phyloP scores from a whole-genome alignment of 352 stramenopile genomes.

The Plasmopara halstedii region DNA sequence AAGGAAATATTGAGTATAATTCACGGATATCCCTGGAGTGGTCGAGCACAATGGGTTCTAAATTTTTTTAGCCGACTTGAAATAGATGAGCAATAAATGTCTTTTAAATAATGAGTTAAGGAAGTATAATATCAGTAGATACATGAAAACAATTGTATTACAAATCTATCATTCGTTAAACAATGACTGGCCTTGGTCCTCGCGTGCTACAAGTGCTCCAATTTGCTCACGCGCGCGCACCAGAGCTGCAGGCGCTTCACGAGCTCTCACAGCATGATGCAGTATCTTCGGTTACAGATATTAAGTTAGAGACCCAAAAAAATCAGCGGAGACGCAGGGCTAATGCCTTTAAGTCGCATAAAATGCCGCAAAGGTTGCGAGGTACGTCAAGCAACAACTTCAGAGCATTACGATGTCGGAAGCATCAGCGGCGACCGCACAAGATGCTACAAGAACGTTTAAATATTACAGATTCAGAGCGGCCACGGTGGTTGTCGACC shows the following conservation, averaged over 20 bases:
- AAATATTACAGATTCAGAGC: conserved; percentile 1
- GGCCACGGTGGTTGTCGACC: conserved; percentile 44
- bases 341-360: conserved; percentile 73
- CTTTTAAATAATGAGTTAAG: no score
- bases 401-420: conserved; percentile 30
- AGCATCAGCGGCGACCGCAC: conserved; percentile 52
- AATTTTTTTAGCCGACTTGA: no score
- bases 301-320: conserved; percentile 42
- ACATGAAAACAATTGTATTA: no score
- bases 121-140: no score
- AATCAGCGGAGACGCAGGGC: conserved; percentile 63
- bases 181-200: conserved; percentile 35
- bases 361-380: conserved; percentile 54
- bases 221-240: conserved; percentile 57
- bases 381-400: conserved; percentile 3
- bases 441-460: conserved; percentile 23
- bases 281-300: conserved; percentile 18
- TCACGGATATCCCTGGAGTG: no score
- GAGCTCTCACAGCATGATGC: conserved; percentile 36
- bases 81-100: no score
- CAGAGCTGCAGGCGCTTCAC: conserved; percentile 68
- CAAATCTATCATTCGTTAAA: no score
- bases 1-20: no score
- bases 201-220: conserved; percentile 75
- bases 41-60: no score